Conservation (phyloP, 768 basidiomycete species). For the Podaxis sp. region DNA sequence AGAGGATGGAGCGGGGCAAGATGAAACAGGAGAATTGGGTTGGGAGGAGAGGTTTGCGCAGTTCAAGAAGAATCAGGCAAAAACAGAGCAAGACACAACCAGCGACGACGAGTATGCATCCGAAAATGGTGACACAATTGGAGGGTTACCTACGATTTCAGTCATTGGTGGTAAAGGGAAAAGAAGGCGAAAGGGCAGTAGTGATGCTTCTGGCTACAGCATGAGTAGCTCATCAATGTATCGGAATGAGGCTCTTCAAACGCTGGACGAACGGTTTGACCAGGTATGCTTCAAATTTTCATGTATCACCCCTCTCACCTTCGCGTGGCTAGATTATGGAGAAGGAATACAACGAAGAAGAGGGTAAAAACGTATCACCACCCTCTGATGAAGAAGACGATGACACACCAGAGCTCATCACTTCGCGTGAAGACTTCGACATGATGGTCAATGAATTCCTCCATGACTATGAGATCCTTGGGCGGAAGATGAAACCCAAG, state of each 20-base stretch:
- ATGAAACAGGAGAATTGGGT: conserved; percentile 36
- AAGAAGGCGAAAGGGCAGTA: conserved; percentile 69
- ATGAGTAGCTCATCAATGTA: conserved; percentile 98
- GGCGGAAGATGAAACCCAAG: conserved; percentile 79
- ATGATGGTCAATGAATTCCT: conserved; percentile 93
- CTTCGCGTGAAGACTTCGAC: conserved; percentile 86
- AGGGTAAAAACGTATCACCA: conserved; percentile 31
- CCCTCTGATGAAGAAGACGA: conserved; percentile 38
- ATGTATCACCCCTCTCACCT: background rate
- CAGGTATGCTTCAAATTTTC: conserved; percentile 51
- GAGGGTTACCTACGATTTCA: conserved; percentile 68
- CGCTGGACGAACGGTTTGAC: conserved; percentile 92
- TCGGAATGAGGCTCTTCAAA: conserved; percentile 85
- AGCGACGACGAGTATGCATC: conserved; percentile 58
- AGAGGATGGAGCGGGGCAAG: conserved; percentile 16
- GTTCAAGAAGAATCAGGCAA: conserved; percentile 71
- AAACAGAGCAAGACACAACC: conserved; percentile 31
- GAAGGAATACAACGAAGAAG: conserved; percentile 74
- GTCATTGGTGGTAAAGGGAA: conserved; percentile 76
- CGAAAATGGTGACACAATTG: conserved; percentile 82
- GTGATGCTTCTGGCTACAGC: conserved; percentile 90
- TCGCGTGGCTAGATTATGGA: conserved; percentile 59
- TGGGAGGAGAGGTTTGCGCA: conserved; percentile 84
- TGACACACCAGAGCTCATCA: conserved; percentile 72
- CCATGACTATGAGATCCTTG: conserved; percentile 85